Evolutionary conservation across 768 basidiomycete species (phyloP), one percentile per base, ranked within the genome.

Genomic region (Cyathus striatus): DNA sequence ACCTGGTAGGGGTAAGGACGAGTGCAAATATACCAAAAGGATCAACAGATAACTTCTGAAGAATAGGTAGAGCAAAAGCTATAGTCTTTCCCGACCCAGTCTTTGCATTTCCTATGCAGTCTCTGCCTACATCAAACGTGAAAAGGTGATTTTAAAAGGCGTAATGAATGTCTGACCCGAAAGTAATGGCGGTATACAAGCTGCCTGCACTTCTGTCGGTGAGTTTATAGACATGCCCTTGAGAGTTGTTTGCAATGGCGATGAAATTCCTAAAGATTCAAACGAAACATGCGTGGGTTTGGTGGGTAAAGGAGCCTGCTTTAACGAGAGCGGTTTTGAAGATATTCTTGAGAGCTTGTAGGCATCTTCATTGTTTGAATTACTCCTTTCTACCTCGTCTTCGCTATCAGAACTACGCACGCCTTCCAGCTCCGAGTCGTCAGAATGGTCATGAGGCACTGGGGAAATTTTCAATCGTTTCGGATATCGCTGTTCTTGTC

Each of bases 31-130:
- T 87, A 1, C 95, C 96, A 53, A 90, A 96, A 1, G 96, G 95
- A 63, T 98, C 95, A 4, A 73, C 67, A 1, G 87, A 81, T 23
- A 99, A 73, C 53, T 79, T 79, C 60, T 99, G 92, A 5, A 98
- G 69, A 43, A 98, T 97, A 4, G 96, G 96, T 4, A 97, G 64
- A 1, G 95, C 96, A 52, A 99, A 99, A 1, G 96, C 94, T 45
- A 99, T 81, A 0, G 96, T 99, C 68, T 99, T 99, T 54, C 95
- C 95, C 2, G 90, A 93, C 41, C 96, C 96, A 0, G 96, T 99
- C 66, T 97, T 94, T 1, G 96, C 93, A 49, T 95, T 93, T 7
- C 96, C 96, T 45, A 99, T 90, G 61, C 94, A 97, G 62, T 99
- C 95, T 57, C 85, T 78, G 27, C 95, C 95, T 91, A 63, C 23